Conservation (phyloP, 805 yeast genomes). For the Blastobotrys attinorum region DNA sequence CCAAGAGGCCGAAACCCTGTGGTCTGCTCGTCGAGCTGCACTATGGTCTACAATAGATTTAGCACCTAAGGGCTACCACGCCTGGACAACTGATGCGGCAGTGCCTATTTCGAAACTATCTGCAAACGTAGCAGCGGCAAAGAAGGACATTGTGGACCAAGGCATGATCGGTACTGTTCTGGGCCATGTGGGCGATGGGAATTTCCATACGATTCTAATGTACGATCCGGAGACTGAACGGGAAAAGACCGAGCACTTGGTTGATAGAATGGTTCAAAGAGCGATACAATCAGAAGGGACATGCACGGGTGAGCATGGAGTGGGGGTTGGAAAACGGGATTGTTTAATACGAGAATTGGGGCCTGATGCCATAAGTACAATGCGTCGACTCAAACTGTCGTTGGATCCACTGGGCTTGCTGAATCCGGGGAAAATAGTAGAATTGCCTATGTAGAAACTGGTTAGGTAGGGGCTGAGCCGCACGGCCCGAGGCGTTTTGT, state of each 20-base stretch:
- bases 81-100: conserved; percentile 90
- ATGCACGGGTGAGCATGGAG: conserved; percentile 86
- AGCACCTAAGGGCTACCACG: conserved; percentile 55
- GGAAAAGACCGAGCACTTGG: conserved; percentile 48
- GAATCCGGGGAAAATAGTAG: conserved; percentile 74
- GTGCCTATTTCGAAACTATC: conserved; percentile 73
- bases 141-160: conserved; percentile 52
- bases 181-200: conserved; percentile 92
- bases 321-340: conserved; percentile 71
- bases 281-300: conserved; percentile 75
- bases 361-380: conserved; percentile 52
- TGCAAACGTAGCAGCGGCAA: too few relatives aligned
- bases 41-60: conserved; percentile 61
- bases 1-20: conserved; percentile 63
- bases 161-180: conserved; percentile 62
- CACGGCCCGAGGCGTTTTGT: too few relatives aligned
- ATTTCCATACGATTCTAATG: conserved; percentile 70
- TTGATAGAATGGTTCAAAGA: conserved; percentile 61
- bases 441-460: neutral
- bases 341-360: conserved; percentile 62
- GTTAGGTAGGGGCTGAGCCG: too few relatives aligned
- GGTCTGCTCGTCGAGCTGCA: conserved; percentile 78
- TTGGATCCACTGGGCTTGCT: conserved; percentile 67
- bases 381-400: conserved; percentile 68
- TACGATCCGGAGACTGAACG: conserved; percentile 45